Conservation (phyloP, 805 yeast genomes). For the Myxozyma sirexii region DNA sequence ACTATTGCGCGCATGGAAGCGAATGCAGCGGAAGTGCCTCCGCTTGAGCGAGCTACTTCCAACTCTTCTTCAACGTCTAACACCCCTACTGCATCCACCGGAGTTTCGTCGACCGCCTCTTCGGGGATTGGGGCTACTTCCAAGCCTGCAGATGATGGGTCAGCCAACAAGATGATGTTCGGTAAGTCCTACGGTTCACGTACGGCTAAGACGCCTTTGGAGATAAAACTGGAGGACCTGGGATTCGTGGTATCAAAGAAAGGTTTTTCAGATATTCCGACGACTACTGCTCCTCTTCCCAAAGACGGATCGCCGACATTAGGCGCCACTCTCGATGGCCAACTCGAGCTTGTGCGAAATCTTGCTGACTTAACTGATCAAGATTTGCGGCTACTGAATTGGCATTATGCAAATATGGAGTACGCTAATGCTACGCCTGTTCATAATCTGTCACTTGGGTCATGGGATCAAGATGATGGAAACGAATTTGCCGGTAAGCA, state of each 20-base stretch:
- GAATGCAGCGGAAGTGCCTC: slow-evolving; percentile 39
- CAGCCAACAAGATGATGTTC: neutral
- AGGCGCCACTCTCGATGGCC: slow-evolving; percentile 44
- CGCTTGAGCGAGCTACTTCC: slow-evolving; percentile 35
- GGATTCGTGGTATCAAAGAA: slow-evolving; percentile 26
- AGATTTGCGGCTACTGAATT: slow-evolving; percentile 44
- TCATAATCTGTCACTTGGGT: slow-evolving; percentile 43
- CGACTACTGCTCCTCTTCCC: slow-evolving; percentile 44
- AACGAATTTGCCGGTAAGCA: slow-evolving; percentile 47
- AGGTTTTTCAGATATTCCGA: slow-evolving; percentile 17
- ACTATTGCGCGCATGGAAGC: slow-evolving; percentile 47
- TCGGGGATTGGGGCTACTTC: neutral
- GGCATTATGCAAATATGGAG: slow-evolving; percentile 49
- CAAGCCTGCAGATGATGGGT: neutral
- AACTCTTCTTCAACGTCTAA: neutral
- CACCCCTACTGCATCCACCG: neutral
- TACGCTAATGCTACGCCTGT: slow-evolving; percentile 44
- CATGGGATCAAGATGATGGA: slow-evolving; percentile 49
- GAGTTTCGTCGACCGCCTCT: neutral
- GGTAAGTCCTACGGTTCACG: slow-evolving; percentile 9
- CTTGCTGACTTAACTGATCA: slow-evolving; percentile 43
- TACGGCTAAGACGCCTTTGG: slow-evolving; percentile 13
- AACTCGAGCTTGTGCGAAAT: slow-evolving; percentile 40
- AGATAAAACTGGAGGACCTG: slow-evolving; percentile 21
- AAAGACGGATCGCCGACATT: slow-evolving; percentile 41